Base-by-base conservation (phyloP, 495 filamentous ascomycete species). In the Cladorrhinum samala region DNA sequence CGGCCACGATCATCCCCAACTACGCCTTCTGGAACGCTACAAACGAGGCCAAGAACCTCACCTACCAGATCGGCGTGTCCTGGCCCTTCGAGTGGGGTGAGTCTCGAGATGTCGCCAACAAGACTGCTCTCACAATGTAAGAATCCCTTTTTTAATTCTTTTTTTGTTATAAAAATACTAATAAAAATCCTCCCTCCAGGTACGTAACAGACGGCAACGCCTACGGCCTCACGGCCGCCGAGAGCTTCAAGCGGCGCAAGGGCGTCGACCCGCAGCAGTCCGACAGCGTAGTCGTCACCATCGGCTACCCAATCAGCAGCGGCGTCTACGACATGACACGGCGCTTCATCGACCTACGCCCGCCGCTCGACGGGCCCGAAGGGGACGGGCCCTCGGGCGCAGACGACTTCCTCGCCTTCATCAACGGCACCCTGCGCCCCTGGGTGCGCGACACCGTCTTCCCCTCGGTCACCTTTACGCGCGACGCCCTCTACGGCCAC, bases 191-290 rank as follows among this genome's bases (percentile, higher is more conserved):
- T n/a, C n/a, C n/a, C n/a, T n/a, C 1, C 17, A 42, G 49, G 38
- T 62, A 62, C 46, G 54, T 60, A n/a, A 44, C 59, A 6, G 62
- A 65, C 37, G 62, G 62, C n/a, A 65, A 60, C 44, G 62, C 62
- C 7, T n/a, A 54, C 14, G 62, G 54, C 50, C 50, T 53, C 27
- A 60, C 62, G 0, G 62, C 62, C 2, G 46, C 57, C 0, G 62
- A 65, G 23, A 53, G 25, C 9, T 53, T 62, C 52, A 59, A 62
- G 42, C 59, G 59, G 0, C 59, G 57, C 13, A 46, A 50, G 14
- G 40, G 52, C 11, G 56, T 61, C 6, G 49, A 50, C 1, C 18
- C 33, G 1, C 13, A 24, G 30, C 52, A 62, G 46, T 59, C 59
- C 17, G 59, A 65, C 49, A 54, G 50, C 30, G 24, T 65, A 20